These are phyloP conservation scores for Vigna hirtella DNA, from an alignment of 306 rosid species.

Conservation along the genomic window DNA sequence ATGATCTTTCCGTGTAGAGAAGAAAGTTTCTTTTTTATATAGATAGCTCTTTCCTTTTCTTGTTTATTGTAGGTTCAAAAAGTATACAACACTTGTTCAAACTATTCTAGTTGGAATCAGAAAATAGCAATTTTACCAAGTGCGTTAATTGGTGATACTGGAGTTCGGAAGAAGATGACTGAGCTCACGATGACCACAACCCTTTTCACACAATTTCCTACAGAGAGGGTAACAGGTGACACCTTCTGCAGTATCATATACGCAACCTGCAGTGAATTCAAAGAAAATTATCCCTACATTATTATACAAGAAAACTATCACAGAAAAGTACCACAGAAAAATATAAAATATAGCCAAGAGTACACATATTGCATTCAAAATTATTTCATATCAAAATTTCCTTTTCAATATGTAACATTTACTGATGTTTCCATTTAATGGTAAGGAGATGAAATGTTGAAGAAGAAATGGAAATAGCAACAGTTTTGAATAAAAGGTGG, in stretches of 20 bases:
- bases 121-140: constrained; percentile 64
- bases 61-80: neutral
- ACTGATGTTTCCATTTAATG: neutral
- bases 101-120: neutral
- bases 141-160: constrained; percentile 79
- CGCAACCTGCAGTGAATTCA: constrained; percentile 71
- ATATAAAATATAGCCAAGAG: neutral
- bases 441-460: neutral
- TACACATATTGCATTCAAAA: too few species aligned
- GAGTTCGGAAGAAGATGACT: constrained; percentile 88
- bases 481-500: neutral
- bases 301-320: neutral
- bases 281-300: constrained; percentile 31
- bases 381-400: neutral
- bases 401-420: neutral
- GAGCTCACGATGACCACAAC: constrained; percentile 97
- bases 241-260: constrained; percentile 95
- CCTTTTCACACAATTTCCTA: constrained; percentile 90
- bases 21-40: too few species aligned
- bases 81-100: constrained; percentile 13
- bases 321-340: neutral
- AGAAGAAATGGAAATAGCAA: constrained; percentile 11
- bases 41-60: too few species aligned
- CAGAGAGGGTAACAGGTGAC: constrained; percentile 97
- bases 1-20: too few species aligned